A percentile compares a stretch with the other conserved stretches of the same genome.
These are phyloP conservation scores for Spinacia oleracea DNA, from an alignment of 179 eudicot species.

Conservation along the genomic window DNA sequence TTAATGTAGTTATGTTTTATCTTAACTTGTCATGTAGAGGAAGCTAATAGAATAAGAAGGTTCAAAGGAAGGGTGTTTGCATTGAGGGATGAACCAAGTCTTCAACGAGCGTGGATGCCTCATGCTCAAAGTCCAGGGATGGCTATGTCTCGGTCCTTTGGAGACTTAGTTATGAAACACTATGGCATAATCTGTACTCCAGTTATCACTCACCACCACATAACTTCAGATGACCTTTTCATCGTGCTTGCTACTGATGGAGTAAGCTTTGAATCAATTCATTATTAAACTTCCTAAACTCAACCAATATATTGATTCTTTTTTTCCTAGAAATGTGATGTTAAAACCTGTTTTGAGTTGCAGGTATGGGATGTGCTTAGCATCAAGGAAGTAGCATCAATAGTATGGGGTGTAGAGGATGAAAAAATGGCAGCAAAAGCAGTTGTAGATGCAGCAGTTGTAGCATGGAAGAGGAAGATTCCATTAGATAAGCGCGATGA, in stretches of 20 bases:
- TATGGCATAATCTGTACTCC: slow-evolving; percentile 74
- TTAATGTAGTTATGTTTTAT: not conserved
- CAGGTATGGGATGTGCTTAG: slow-evolving; percentile 43
- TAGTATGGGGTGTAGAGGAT: slow-evolving; percentile 13
- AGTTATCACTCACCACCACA: slow-evolving; percentile 59
- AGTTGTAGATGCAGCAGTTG: slow-evolving; percentile 32
- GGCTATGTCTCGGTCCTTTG: slow-evolving; percentile 82
- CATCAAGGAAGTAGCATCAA: slow-evolving; percentile 33
- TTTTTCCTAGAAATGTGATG: not conserved
- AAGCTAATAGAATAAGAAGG: slow-evolving; percentile 68
- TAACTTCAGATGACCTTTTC: slow-evolving; percentile 62
- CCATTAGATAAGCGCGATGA: slow-evolving; percentile 29
- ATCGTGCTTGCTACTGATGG: slow-evolving; percentile 76
- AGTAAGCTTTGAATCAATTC: slow-evolving; percentile 44
- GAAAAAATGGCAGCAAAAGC: slow-evolving; percentile 36
- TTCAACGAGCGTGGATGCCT: slow-evolving; percentile 83
- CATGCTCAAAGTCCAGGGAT: slow-evolving; percentile 65
- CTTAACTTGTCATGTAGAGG: slow-evolving; percentile 41
- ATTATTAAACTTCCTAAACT: not conserved
- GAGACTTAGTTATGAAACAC: slow-evolving; percentile 66
- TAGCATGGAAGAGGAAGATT: slow-evolving; percentile 27
- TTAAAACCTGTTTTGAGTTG: not conserved
- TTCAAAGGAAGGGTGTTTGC: slow-evolving; percentile 78
- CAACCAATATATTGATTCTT: not conserved
- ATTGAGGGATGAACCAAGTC: slow-evolving; percentile 72